Percentiles rank a stretch among this genome's conserved stretches.
Conservation (phyloP, 805 yeast species). For the Candida fluviatilis region DNA sequence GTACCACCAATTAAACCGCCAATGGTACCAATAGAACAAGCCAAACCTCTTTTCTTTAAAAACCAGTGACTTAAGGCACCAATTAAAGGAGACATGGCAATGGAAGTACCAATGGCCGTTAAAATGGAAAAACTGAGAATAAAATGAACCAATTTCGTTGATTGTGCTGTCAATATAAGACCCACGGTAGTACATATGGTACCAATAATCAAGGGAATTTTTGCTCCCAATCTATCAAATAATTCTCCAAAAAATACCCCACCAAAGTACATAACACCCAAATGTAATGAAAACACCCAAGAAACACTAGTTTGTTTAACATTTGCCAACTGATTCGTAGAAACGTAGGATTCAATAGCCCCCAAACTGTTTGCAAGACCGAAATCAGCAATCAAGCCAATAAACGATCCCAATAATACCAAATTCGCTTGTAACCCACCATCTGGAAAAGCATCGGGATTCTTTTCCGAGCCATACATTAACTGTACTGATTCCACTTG, state of each 20-base stretch:
- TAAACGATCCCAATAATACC: constrained; percentile 22
- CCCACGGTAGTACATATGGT: constrained; percentile 20
- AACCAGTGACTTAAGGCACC: constrained; percentile 27
- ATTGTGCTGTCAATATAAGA: constrained; percentile 21
- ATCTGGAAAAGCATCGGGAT: constrained; percentile 24
- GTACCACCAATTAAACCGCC: constrained; percentile 30
- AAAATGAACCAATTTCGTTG: constrained; percentile 22
- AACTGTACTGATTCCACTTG: constrained; percentile 6
- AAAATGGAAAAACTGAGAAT: constrained; percentile 21
- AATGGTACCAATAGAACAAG: constrained; percentile 24
- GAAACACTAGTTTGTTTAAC: constrained; percentile 19
- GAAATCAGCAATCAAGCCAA: constrained; percentile 24
- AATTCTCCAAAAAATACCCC: constrained; percentile 26
- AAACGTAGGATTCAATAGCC: constrained; percentile 24
- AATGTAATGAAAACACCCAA: constrained; percentile 28
- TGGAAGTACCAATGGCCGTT: constrained; percentile 25
- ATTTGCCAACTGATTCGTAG: constrained; percentile 16
- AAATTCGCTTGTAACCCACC: constrained; percentile 24
- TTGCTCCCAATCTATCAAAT: constrained; percentile 24
- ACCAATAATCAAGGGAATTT: constrained; percentile 17
- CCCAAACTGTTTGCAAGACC: constrained; percentile 28
- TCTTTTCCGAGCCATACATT: constrained; percentile 17
- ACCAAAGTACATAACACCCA: constrained; percentile 28
- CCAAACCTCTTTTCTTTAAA: constrained; percentile 20
- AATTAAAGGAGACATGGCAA: constrained; percentile 27